A percentile compares a stretch with the other conserved stretches of the same genome.
phyloP scores from a whole-genome alignment of 768 basidiomycete genomes.

The Lanmaoa pseudosensibilis region DNA sequence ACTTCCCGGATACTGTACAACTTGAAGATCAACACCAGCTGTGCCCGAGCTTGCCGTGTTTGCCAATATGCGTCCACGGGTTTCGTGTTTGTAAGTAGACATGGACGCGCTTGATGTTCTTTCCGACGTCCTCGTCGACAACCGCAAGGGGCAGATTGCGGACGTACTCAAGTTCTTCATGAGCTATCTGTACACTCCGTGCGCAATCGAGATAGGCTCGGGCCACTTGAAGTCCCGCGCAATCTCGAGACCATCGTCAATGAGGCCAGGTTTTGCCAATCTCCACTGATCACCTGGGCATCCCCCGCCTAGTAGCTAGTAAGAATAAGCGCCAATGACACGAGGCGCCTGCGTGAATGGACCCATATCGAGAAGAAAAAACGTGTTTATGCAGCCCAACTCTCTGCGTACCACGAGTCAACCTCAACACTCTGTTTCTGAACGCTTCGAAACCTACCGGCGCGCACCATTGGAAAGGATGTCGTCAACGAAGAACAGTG shows the following conservation, averaged over 20 bases:
- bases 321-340: not conserved
- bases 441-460: not conserved
- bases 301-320: not conserved
- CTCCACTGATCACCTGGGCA: no score
- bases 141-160: not conserved
- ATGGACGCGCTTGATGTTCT: not conserved
- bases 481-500: not conserved
- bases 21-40: not conserved
- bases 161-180: slow-evolving; percentile 20
- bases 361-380: not conserved
- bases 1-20: slow-evolving; percentile 14
- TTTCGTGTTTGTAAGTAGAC: not conserved
- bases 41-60: slow-evolving; percentile 11
- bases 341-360: not conserved
- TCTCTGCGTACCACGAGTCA: not conserved
- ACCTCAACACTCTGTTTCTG: not conserved
- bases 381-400: not conserved
- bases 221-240: not conserved
- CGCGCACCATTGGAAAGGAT: not conserved
- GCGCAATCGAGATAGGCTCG: not conserved
- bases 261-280: no score
- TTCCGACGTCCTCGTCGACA: not conserved
- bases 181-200: not conserved
- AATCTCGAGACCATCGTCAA: no score
- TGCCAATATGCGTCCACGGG: slow-evolving; percentile 1